A percentile compares a stretch with the other conserved stretches of the same genome.
These are phyloP conservation scores for Epichloe uncinata DNA, from an alignment of 2,329 filamentous ascomycete species.

Conservation along the genomic window DNA sequence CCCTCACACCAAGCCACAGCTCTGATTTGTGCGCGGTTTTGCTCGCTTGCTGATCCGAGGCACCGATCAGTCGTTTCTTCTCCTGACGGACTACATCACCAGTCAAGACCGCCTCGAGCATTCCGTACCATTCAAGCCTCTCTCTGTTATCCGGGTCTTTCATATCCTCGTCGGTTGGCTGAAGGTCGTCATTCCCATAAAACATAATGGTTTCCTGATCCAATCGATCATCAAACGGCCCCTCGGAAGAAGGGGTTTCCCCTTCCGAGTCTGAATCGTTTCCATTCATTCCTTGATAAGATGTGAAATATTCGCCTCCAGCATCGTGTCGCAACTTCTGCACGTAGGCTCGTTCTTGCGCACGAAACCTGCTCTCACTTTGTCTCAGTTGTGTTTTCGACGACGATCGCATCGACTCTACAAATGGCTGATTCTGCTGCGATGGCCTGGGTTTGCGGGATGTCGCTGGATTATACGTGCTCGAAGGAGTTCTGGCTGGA, in stretches of 20 bases:
- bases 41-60: slow-evolving; percentile 43
- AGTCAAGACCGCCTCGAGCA: slow-evolving; percentile 89
- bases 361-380: slow-evolving; percentile 33
- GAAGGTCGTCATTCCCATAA: slow-evolving; percentile 77
- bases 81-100: slow-evolving; percentile 96
- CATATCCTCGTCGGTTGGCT: slow-evolving; percentile 80
- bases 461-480: slow-evolving; percentile 61
- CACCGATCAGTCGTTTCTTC: slow-evolving; percentile 86
- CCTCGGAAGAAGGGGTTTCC: slow-evolving; percentile 76
- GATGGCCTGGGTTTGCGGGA: slow-evolving; percentile 34
- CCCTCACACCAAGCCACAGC: slow-evolving; percentile 79
- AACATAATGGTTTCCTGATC: slow-evolving; percentile 90
- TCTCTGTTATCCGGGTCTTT: slow-evolving; percentile 81
- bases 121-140: slow-evolving; percentile 92
- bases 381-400: slow-evolving; percentile 36
- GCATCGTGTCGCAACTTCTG: slow-evolving; percentile 74
- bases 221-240: slow-evolving; percentile 72
- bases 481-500: slow-evolving; percentile 62
- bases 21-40: slow-evolving; percentile 60
- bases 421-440: slow-evolving; percentile 21
- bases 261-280: slow-evolving; percentile 81
- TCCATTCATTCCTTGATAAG: slow-evolving; percentile 46
- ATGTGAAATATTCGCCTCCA: slow-evolving; percentile 54
- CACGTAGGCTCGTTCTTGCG: slow-evolving; percentile 84
- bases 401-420: slow-evolving; percentile 33